Evolutionary conservation across 768 basidiomycete genomes (phyloP), one percentile per base, ranked within the genome.

Genomic region (Clitopilus hobsonii): DNA sequence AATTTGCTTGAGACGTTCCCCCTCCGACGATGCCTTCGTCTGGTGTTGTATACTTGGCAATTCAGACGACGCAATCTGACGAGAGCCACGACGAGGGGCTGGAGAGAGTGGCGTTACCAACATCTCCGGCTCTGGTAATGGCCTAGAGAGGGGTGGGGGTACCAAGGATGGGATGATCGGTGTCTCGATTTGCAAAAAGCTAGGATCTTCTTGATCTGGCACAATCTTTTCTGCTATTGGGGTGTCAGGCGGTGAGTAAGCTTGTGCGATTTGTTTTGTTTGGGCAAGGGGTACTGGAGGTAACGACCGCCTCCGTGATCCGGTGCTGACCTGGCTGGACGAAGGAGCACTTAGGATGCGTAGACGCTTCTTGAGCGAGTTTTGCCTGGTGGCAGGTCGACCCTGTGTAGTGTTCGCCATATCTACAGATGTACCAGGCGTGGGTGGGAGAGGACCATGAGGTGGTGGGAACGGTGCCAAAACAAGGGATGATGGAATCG

Each of bases 171-270:
- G 73, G 51, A 76, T 71, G 20, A 72, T 68, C 1, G 83, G 79
- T 1, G 79, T 76, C 25, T 77, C 65, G 51, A 83, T 70, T 54
- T 81, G 77, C 24, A 89, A 71, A 63, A 89, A 89, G 63, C 80
- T 83, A 25, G 81, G 76, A 57, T 88, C 81, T 47, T 83, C 77
- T 52, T 69, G 71, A 55, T 71, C 69, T 24, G 65, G 55, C 14
- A 75, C 76, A 57, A 87, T 88, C 49, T 80, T 87, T 62, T 85
- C 86, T 8, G 82, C 84, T 22, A 87, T 82, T n/a, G 82, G 83
- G n/a, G 80, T 79, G 5, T 67, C 55, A 11, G 76, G 77, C 22
- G 72, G 64, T 26, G 73, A 69, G 26, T 36, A 32, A 1, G 61
- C 30, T 48, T 54, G 49, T 38, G 22, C 30, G 50, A 27, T 38